Conservation (phyloP, 2,329 filamentous ascomycete genomes). For the Fusarium humuli region DNA sequence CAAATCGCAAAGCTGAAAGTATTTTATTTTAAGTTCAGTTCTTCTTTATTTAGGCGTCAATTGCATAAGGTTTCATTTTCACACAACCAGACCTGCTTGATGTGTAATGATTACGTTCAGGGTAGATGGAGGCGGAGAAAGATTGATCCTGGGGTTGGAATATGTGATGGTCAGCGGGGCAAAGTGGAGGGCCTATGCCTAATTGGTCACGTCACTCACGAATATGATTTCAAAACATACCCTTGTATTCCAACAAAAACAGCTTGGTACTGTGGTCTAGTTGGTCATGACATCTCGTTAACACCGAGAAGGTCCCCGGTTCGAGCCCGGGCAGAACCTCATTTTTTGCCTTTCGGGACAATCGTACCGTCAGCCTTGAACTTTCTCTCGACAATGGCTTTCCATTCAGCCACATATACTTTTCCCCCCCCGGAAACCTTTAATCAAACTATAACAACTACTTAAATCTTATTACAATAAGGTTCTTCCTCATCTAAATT, state of each 20-base stretch:
- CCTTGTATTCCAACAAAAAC: background rate
- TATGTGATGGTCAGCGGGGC: no score
- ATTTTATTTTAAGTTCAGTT: no score
- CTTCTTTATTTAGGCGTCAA: no score
- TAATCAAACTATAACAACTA: background rate
- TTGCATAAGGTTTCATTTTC: rapidly evolving
- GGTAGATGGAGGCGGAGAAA: background rate
- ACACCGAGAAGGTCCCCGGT: background rate
- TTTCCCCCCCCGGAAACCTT: background rate
- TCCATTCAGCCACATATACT: no score
- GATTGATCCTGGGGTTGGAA: rapidly evolving
- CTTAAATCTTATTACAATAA: background rate
- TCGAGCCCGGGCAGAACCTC: background rate
- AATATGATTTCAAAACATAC: rapidly evolving
- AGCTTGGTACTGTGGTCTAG: background rate
- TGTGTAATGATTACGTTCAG: background rate
- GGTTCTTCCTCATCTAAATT: no score
- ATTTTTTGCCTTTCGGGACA: background rate
- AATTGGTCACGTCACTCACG: rapidly evolving
- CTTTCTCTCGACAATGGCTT: background rate
- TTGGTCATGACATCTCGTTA: background rate
- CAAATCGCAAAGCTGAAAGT: no score
- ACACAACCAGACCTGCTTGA: no score
- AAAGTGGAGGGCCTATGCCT: rapidly evolving
- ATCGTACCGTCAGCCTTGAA: background rate